Evolutionary conservation across 1,284 basidiomycete genomes (phyloP).

Genomic region (Inonotus obliquus): DNA sequence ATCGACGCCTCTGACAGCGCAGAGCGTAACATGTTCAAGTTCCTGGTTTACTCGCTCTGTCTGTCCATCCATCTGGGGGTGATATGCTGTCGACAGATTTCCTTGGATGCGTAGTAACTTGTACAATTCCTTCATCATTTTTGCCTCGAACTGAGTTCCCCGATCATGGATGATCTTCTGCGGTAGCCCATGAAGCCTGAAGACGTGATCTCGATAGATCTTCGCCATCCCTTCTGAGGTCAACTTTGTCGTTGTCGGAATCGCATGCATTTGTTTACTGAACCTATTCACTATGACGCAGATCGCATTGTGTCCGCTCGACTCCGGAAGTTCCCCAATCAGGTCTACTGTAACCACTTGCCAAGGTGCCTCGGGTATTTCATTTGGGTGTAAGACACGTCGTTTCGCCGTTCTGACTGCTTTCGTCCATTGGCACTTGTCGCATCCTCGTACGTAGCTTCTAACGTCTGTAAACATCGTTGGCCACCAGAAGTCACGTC

Average conservation of each 20-base stretch:
- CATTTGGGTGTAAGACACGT: conserved; percentile 9
- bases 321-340: conserved; percentile 18
- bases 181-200: conserved; percentile 19
- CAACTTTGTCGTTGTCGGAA: conserved; percentile 22
- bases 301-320: conserved; percentile 18
- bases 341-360: conserved; percentile 17
- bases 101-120: conserved; percentile 15
- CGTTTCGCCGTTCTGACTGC: neutral
- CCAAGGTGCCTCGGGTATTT: neutral
- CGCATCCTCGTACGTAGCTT: conserved; percentile 16
- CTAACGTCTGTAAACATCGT: conserved; percentile 2
- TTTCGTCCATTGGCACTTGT: conserved; percentile 17
- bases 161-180: conserved; percentile 26
- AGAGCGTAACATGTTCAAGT: conserved; percentile 23
- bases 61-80: conserved; percentile 27
- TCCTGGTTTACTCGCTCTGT: conserved; percentile 27
- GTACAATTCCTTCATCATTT: conserved; percentile 19
- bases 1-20: no score
- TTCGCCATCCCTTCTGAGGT: conserved; percentile 9
- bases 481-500: conserved; percentile 21
- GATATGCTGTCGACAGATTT: conserved; percentile 24
- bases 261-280: conserved; percentile 14
- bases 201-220: conserved; percentile 22
- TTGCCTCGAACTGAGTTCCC: conserved; percentile 23
- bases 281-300: conserved; percentile 24